Base-by-base conservation (phyloP, 169 alveolate species). In the Eimeria necatrix region DNA sequence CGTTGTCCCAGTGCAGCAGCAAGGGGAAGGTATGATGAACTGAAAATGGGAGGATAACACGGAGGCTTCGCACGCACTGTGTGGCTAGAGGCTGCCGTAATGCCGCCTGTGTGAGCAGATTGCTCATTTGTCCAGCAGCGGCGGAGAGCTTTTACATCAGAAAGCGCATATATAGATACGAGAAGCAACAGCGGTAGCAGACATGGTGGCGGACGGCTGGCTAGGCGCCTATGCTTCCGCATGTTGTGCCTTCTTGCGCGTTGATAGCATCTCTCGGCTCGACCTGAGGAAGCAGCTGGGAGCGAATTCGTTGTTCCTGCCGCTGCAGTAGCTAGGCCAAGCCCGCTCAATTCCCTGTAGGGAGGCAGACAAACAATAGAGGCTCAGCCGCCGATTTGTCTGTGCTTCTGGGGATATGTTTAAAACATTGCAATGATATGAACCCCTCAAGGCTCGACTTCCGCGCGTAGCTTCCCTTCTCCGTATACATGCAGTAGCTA, bases 171-270 rank as follows among this genome's bases (percentile, higher is more conserved):
- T 46, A 59, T 32, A 46, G 61, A 48, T 16, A 48, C 41, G 41
- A 32, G 41, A 22, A 74, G n/a, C 85, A 74, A 20, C 10, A 74
- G 60, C 85, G 49, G 85, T 59, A 74, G 61, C 85, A 46, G 59
- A 8, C 12, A 26, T 59, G 49, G 85, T 59, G 49, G 61, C 85
- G 20, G 85, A 8, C 12, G 59, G 61, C 16, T 46, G 61, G 46
- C 85, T 18, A 74, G 20, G 49, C 41, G 41, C 41, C 41, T 32
- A 2, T 10, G 61, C 46, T 48, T 26, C 85, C 60, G 85, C 85
- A 74, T 74, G 85, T 26, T 74, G 60, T 7, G 18, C 20, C n/a
- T 74, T 32, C 41, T 14, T 46, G 49, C 85, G 49, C 49, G 10
- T 46, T 74, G 85, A n/a, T 53, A 4, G 56, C 26, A 32, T 41